Conservation (phyloP, 441 rosid genomes). For the Croton setiger region DNA sequence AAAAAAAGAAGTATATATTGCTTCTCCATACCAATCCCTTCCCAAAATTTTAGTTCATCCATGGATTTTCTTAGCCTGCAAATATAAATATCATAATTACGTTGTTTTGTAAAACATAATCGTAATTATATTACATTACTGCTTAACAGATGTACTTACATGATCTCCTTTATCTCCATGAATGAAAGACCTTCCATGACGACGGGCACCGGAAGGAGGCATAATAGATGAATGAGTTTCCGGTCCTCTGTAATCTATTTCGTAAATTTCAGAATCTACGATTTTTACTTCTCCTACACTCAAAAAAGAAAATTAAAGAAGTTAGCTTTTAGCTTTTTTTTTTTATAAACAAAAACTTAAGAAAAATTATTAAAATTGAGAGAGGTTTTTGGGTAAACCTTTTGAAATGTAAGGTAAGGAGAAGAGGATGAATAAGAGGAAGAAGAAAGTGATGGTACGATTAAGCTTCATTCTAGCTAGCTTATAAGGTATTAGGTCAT, state of each 20-base stretch:
- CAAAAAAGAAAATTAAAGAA: not conserved
- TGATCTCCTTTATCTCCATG: constrained; percentile 12
- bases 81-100: too few relatives aligned
- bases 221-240: constrained; percentile 43
- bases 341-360: too few relatives aligned
- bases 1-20: too few relatives aligned
- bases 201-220: constrained; percentile 43
- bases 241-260: constrained; percentile 55
- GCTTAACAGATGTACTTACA: too few relatives aligned
- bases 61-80: constrained; percentile 32
- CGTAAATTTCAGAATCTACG: constrained; percentile 30
- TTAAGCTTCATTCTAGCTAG: constrained; percentile 29
- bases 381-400: constrained; percentile 27
- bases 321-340: not conserved
- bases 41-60: constrained; percentile 25
- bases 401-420: constrained; percentile 22
- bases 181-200: constrained; percentile 27
- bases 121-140: too few relatives aligned
- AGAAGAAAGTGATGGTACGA: constrained; percentile 9
- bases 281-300: constrained; percentile 10
- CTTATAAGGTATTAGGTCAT: not conserved
- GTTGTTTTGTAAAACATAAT: too few relatives aligned
- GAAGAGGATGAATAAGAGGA: constrained; percentile 34
- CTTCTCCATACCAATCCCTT: constrained; percentile 3
- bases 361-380: too few relatives aligned